phyloP scores from a whole-genome alignment of 2,329 filamentous ascomycete species.

The Cercospora sp. region DNA sequence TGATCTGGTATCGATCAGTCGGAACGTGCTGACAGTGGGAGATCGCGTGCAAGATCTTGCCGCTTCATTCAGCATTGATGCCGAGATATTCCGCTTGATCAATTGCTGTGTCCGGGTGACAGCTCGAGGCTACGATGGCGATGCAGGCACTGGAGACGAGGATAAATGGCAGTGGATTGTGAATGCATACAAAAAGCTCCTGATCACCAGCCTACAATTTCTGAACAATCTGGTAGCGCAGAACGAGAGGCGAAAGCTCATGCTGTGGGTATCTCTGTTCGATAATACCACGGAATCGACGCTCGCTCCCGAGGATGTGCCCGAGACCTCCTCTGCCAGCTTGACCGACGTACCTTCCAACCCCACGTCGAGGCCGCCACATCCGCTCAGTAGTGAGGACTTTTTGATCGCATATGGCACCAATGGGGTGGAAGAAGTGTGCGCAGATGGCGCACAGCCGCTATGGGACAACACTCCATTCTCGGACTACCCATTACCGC shows the following conservation, averaged over 20 bases:
- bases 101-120: conserved; percentile 66
- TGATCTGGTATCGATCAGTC: conserved; percentile 61
- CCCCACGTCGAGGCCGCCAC: conserved; percentile 30
- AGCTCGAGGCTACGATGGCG: conserved; percentile 64
- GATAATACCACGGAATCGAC: conserved; percentile 46
- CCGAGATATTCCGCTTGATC: conserved; percentile 61
- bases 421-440: conserved; percentile 28
- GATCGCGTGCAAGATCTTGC: conserved; percentile 64
- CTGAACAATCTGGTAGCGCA: conserved; percentile 66
- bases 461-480: conserved; percentile 31
- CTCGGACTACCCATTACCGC: conserved; percentile 27
- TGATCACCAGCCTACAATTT: conserved; percentile 67
- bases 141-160: conserved; percentile 61
- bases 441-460: conserved; percentile 26
- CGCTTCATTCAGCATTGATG: conserved; percentile 60
- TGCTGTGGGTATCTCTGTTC: conserved; percentile 66
- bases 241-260: conserved; percentile 65
- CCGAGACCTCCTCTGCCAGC: conserved; percentile 32
- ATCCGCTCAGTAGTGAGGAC: conserved; percentile 33
- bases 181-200: conserved; percentile 64
- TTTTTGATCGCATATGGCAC: conserved; percentile 37
- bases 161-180: conserved; percentile 67
- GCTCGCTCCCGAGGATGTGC: conserved; percentile 32
- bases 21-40: conserved; percentile 63
- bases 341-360: conserved; percentile 36